Base-by-base conservation (phyloP, 805 yeast genomes). In the Saccharomycopsis guyanensis region DNA sequence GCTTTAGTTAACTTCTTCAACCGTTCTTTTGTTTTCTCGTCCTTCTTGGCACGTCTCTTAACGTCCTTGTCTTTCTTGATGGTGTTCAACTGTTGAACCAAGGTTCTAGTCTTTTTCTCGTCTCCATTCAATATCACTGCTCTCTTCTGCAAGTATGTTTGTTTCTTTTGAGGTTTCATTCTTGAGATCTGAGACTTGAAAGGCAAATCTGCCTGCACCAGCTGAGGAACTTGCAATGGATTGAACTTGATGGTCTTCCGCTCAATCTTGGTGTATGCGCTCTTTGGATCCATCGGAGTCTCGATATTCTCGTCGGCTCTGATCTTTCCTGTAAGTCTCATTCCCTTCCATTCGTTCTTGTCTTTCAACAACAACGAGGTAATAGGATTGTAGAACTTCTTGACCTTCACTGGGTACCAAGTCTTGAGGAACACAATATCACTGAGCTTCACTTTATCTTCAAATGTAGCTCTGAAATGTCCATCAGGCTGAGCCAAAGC, bases 401-500 rank as follows among this genome's bases (percentile, higher is more conserved):
- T 83, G 13, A 93, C 85, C 54, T 76, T 80, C 33, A 93, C 94
- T 1, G 97, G 97, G 62, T 88, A 89, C 98, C 98, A 93, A 3
- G 97, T 89, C 61, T 95, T 81, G 61, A 93, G 68, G 57, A 91
- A 81, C 13, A 93, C 76, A 45, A 86, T 83, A 64, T 93, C 98
- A 55, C 93, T 82, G 80, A 93, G 73, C 46, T 91, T 72, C 33
- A 91, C 76, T 66, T 89, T 91, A 62, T 93, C 99, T 65, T 93
- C 99, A 64, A 93, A 93, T 1, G 97, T 81, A 10, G 98, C 99
- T 61, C 99, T 78, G 71, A 75, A 94, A 62, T 84, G 81, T 10
- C 99, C 99, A 43, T 91, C 97, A 0, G 97, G 96, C 56, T 85
- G 84, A 7, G 95, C 77, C 52, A 93, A 70, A 0, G 97, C 98